Evolutionary conservation across 1,139 yeast species (phyloP).

Genomic region (Suhomyces guaymorum): DNA sequence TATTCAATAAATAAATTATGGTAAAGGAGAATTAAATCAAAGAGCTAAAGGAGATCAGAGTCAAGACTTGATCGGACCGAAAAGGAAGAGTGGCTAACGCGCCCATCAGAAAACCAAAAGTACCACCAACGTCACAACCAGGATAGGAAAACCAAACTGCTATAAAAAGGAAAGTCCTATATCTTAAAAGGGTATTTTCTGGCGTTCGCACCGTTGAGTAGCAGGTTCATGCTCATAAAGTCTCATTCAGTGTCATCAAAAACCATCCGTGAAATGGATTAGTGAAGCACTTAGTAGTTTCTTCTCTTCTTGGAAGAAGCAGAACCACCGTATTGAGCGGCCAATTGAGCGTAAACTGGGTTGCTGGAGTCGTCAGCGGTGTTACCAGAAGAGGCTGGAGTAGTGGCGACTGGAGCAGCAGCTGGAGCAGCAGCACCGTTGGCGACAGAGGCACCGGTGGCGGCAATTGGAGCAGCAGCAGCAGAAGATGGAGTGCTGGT

Average conservation of each 20-base stretch:
- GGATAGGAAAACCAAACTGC: neutral
- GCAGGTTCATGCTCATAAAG: slow-evolving; percentile 1
- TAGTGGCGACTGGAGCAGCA: slow-evolving; percentile 18
- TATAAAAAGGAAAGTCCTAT: neutral
- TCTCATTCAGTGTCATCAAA: slow-evolving; percentile 3
- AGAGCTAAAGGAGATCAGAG: slow-evolving; percentile 1
- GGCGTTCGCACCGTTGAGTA: neutral
- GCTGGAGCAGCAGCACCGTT: slow-evolving; percentile 13
- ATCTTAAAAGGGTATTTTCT: slow-evolving; percentile 9
- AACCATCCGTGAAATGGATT: slow-evolving; percentile 12
- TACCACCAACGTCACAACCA: slow-evolving; percentile 5
- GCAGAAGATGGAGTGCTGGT: slow-evolving; percentile 14
- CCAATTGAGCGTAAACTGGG: slow-evolving; percentile 14
- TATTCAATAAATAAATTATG: slow-evolving; percentile 3
- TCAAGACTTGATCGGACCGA: slow-evolving; percentile 5
- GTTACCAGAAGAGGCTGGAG: slow-evolving; percentile 14
- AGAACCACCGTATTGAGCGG: slow-evolving; percentile 15
- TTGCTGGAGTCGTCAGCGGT: slow-evolving; percentile 4
- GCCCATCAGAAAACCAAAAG: slow-evolving; percentile 6
- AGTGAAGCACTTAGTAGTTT: slow-evolving; percentile 17
- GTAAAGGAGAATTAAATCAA: slow-evolving; percentile 8
- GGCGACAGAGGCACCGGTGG: slow-evolving; percentile 6
- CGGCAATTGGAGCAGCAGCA: slow-evolving; percentile 15
- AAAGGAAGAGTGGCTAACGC: slow-evolving; percentile 4
- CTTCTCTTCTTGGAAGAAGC: slow-evolving; percentile 18